Percentiles rank a stretch among this genome's conserved stretches.
Conservation (phyloP, 2,329 filamentous ascomycete genomes). For the Xylaria sp. region DNA sequence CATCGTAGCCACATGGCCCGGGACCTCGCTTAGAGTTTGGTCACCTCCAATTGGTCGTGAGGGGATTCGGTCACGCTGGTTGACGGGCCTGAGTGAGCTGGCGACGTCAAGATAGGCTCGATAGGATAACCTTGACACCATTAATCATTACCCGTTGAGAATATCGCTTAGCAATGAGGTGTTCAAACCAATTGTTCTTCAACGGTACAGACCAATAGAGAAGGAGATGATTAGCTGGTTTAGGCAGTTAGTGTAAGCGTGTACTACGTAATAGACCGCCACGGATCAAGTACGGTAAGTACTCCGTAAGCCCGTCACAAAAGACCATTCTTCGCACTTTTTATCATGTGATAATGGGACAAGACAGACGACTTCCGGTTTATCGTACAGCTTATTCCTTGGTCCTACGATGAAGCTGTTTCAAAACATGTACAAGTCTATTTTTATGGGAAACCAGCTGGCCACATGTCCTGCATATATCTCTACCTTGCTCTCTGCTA, state of each 20-base stretch:
- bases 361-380: background rate
- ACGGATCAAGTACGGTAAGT: background rate
- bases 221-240: background rate
- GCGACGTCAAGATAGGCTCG: background rate
- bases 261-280: background rate
- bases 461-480: no score
- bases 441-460: background rate
- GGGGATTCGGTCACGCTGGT: no score
- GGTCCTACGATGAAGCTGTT: background rate
- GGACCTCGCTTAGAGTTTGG: conserved; percentile 22
- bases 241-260: background rate
- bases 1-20: conserved; percentile 13
- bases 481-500: background rate
- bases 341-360: conserved; percentile 3
- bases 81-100: conserved; percentile 1
- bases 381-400: background rate
- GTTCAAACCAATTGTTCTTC: background rate
- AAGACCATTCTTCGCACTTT: conserved; percentile 1
- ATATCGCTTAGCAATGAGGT: conserved; percentile 1
- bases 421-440: background rate
- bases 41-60: background rate
- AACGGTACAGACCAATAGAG: conserved; percentile 14
- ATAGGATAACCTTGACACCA: background rate
- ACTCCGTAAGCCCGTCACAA: background rate
- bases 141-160: background rate